Conservation (phyloP, 192 early-diverging fungal genomes). For the Podila epigama region DNA sequence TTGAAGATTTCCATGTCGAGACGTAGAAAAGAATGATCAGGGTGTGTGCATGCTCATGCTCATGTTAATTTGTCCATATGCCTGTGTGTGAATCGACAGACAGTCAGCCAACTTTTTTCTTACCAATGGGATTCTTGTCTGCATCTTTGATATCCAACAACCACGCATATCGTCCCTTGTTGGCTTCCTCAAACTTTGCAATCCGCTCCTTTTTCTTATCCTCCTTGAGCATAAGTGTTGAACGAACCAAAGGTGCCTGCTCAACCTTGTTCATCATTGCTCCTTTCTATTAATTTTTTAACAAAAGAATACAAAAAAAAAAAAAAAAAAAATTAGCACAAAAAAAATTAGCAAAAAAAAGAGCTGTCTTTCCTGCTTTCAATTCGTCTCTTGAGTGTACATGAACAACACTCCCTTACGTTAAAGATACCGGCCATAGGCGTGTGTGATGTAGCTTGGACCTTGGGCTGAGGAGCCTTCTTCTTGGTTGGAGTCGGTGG, state of each 20-base stretch:
- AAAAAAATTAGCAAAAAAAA: background rate
- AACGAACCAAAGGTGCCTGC: slow-evolving; percentile 6
- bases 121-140: slow-evolving; percentile 69
- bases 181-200: slow-evolving; percentile 83
- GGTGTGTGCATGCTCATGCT: no score
- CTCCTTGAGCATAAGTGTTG: slow-evolving; percentile 30
- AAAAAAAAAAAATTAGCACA: background rate
- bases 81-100: no score
- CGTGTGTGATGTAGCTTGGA: background rate
- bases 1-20: no score
- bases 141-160: slow-evolving; percentile 84
- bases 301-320: no score
- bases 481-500: slow-evolving; percentile 17
- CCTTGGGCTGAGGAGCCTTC: background rate
- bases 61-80: no score
- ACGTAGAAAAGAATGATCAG: no score
- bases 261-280: no score
- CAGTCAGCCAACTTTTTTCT: no score
- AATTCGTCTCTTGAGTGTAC: background rate
- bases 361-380: background rate
- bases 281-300: background rate
- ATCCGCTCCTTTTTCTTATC: slow-evolving; percentile 59
- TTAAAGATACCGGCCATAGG: slow-evolving; percentile 12
- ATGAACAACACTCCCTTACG: background rate
- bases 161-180: slow-evolving; percentile 87